Base-by-base conservation (phyloP, 2,329 filamentous ascomycete species). In the Fusarium sp. region DNA sequence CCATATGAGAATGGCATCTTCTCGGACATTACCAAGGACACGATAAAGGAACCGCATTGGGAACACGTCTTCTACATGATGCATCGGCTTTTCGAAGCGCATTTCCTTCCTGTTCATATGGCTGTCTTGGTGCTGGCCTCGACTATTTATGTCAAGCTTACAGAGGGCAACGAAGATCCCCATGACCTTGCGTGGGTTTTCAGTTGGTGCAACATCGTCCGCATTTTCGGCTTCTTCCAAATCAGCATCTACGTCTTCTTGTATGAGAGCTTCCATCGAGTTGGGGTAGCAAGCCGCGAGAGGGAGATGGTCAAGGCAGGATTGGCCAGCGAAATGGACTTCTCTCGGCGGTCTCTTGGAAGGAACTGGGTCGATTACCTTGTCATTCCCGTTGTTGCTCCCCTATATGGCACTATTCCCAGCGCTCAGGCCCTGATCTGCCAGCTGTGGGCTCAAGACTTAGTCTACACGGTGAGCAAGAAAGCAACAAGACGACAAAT, bases 391-490 rank as follows among this genome's bases (percentile, higher is more conserved):
- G 79, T 93, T 11, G 90, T 92, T 11, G 92, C 91, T 6, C 91
- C 91, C 2, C 74, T 93, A 4, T 94, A 91, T 75, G 92, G 92
- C 20, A 88, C 91, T 0, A 87, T 93, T 20, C 92, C 92, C 0
- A 89, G 90, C 49, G 85, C 91, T 6, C 91, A 93, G 71, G 92
- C 92, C 3, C 89, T 92, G 72, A 81, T 93, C 63, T 89, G 87
- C 77, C 92, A 94, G 79, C 90, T 94, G 77, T 94, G 91, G 88
- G 93, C 90, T 0, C 84, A 91, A 36, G 86, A 92, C 64, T 80
- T 94, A 73, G 90, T 92, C 12, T 94, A 94, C 81, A 88, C 90
- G 0, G 92, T 94, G 77, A 93, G 91, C 83, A 90, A 91, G 81
- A 94, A 94, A 79, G 88, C 90, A 76, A 88, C 86, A 3, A 82